Conservation (phyloP, 2,329 filamentous ascomycete species). For the Paecilomyces niveus region DNA sequence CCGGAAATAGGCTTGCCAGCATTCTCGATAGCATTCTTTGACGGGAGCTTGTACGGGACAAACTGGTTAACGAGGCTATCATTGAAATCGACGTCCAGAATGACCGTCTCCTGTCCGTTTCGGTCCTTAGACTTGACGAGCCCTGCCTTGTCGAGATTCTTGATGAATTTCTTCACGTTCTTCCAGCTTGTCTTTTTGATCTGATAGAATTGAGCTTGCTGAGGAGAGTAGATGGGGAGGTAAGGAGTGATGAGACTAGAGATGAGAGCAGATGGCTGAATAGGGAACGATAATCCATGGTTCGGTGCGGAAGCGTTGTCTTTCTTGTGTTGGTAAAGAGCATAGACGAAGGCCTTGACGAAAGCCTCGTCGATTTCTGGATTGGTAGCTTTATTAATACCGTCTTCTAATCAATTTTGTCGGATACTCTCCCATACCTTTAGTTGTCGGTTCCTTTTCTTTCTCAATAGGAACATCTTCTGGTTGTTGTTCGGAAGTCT, state of each 20-base stretch:
- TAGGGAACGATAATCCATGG: slow-evolving; percentile 53
- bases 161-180: slow-evolving; percentile 63
- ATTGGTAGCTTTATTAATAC: slow-evolving; percentile 6
- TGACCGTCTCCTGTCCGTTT: slow-evolving; percentile 56
- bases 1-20: slow-evolving; percentile 27
- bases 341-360: slow-evolving; percentile 57
- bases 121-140: slow-evolving; percentile 61
- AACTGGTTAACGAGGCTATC: slow-evolving; percentile 49
- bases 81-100: slow-evolving; percentile 59
- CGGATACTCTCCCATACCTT: slow-evolving; percentile 36
- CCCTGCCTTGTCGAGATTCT: slow-evolving; percentile 56
- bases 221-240: slow-evolving; percentile 51
- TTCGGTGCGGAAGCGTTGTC: slow-evolving; percentile 46
- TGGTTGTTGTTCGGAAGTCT: slow-evolving; percentile 12
- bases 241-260: slow-evolving; percentile 60
- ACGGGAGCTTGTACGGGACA: slow-evolving; percentile 56
- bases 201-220: slow-evolving; percentile 51
- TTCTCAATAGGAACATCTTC: slow-evolving; percentile 25
- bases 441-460: slow-evolving; percentile 49
- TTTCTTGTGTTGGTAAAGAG: slow-evolving; percentile 53
- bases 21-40: slow-evolving; percentile 45
- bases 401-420: slow-evolving; percentile 1
- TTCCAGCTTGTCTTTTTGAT: slow-evolving; percentile 68
- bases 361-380: slow-evolving; percentile 63
- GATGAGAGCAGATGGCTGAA: slow-evolving; percentile 58